Evolutionary conservation across 2,329 filamentous ascomycete genomes (phyloP).

Genomic region (Apiospora phragmitis): DNA sequence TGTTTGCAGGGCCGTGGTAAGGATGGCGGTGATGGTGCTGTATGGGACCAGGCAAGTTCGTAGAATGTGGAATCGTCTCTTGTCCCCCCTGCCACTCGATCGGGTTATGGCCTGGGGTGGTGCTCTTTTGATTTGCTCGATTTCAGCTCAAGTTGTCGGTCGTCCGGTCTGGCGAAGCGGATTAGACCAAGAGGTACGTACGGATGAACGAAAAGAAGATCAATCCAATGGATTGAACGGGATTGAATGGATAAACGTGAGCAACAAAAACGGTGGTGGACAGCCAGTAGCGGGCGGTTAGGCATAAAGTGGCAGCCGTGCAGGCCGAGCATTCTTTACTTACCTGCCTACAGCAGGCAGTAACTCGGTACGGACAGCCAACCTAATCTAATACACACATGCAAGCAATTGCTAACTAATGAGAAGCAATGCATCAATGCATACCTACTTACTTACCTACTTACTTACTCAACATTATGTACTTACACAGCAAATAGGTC

Average conservation of each 20-base stretch:
- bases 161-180: background rate
- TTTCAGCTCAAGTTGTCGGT: background rate
- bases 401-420: background rate
- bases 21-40: conserved; percentile 5
- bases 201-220: conserved; percentile 5
- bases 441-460: background rate
- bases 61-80: conserved; percentile 7
- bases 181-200: background rate
- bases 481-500: background rate
- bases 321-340: background rate
- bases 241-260: background rate
- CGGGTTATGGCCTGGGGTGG: background rate
- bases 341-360: background rate
- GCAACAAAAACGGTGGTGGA: background rate
- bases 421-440: background rate
- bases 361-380: background rate
- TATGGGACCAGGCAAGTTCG: background rate
- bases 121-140: background rate
- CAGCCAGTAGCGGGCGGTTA: conserved; percentile 2
- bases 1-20: background rate
- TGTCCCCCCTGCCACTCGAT: background rate
- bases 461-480: background rate
- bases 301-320: background rate
- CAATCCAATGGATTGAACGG: background rate
- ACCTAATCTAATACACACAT: background rate